phyloP scores from a whole-genome alignment of 257 asterid species.

The Fraxinus quadrangulata region DNA sequence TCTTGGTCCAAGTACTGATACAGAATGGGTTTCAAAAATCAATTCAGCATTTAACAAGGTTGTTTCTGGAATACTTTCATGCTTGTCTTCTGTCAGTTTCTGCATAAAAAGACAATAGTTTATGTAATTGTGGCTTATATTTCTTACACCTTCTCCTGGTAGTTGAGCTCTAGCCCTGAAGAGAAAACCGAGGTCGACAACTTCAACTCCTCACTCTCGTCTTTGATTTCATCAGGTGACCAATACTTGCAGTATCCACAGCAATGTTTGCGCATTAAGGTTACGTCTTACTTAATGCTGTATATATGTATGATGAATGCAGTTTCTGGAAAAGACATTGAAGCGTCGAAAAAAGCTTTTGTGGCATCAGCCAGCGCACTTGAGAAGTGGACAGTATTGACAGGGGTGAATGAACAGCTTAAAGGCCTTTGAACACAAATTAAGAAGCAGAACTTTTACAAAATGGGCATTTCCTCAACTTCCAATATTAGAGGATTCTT shows the following conservation, averaged over 20 bases:
- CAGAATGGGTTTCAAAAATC: constrained; percentile 74
- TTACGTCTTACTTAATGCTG: too few species aligned
- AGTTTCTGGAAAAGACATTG: constrained; percentile 68
- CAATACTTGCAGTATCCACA: neutral
- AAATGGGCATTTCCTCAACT: neutral
- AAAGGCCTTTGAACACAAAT: constrained; percentile 69
- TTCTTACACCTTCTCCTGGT: constrained; percentile 25
- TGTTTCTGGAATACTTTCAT: constrained; percentile 10
- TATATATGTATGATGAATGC: constrained; percentile 26
- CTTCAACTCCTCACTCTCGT: constrained; percentile 62
- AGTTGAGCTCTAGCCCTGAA: constrained; percentile 85
- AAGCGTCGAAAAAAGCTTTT: constrained; percentile 72
- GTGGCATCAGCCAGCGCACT: constrained; percentile 78
- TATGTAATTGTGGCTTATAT: neutral
- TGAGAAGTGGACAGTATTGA: constrained; percentile 76
- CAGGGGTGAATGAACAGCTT: constrained; percentile 73
- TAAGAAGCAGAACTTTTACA: neutral
- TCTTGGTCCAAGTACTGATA: constrained; percentile 68
- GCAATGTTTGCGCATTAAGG: neutral
- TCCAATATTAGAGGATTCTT: neutral
- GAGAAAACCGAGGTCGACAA: constrained; percentile 72
- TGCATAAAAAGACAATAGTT: neutral
- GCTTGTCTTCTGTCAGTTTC: neutral
- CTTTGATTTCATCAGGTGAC: constrained; percentile 76
- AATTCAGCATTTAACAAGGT: constrained; percentile 82